Conservation (phyloP, 768 basidiomycete genomes). For the Amanita fuliginea region DNA sequence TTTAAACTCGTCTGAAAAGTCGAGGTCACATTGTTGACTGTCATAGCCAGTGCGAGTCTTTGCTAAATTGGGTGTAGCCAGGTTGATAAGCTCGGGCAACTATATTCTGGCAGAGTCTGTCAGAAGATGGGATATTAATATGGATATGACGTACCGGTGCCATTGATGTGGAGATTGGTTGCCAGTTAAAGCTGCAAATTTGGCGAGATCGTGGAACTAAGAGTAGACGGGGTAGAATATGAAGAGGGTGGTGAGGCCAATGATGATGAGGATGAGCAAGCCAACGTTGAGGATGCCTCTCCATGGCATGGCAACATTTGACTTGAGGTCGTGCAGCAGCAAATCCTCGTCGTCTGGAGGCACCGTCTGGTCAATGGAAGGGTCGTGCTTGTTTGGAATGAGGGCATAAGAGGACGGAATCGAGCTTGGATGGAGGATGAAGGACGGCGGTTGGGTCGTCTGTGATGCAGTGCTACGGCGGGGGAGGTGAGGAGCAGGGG, state of each 20-base stretch:
- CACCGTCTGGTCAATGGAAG: constrained; percentile 41
- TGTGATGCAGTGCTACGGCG: constrained; percentile 39
- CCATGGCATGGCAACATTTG: constrained; percentile 27
- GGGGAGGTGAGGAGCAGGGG: constrained; percentile 29
- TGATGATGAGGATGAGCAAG: constrained; percentile 52
- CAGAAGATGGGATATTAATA: background rate
- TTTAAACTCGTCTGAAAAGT: constrained; percentile 76
- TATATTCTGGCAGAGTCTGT: constrained; percentile 18
- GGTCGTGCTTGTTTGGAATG: constrained; percentile 65
- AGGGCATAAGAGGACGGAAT: constrained; percentile 23
- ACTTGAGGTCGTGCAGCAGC: constrained; percentile 50
- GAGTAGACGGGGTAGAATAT: constrained; percentile 66
- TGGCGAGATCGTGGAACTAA: constrained; percentile 30
- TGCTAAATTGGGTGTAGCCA: constrained; percentile 50
- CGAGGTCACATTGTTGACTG: constrained; percentile 52
- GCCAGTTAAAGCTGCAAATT: constrained; percentile 39
- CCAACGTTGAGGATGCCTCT: constrained; percentile 52
- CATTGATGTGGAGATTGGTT: constrained; percentile 61
- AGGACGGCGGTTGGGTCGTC: constrained; percentile 23
- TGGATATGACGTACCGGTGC: constrained; percentile 21
- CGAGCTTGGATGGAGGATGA: constrained; percentile 16
- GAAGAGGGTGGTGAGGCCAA: constrained; percentile 60
- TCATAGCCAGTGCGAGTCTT: constrained; percentile 62
- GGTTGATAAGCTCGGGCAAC: constrained; percentile 59
- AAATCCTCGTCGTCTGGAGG: constrained; percentile 65